Percentiles rank a stretch among this genome's conserved stretches.
Conservation (phyloP, 768 basidiomycete genomes). For the Cantharellus cinnabarinus region DNA sequence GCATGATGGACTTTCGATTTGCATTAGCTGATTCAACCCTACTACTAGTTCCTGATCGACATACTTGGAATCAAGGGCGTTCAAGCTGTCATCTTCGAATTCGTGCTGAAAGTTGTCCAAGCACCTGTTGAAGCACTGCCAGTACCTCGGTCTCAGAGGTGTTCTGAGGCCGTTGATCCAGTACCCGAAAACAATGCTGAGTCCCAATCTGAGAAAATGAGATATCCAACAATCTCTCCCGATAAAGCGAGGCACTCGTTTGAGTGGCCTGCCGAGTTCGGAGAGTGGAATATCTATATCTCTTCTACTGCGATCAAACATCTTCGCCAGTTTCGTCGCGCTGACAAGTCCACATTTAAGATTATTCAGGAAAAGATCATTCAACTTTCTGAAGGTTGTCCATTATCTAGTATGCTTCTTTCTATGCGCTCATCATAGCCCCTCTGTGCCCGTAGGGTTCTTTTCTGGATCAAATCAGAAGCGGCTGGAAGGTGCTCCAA, state of each 20-base stretch:
- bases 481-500: slow-evolving; percentile 23
- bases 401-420: not conserved
- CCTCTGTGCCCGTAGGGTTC: slow-evolving; percentile 22
- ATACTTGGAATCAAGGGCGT: no score
- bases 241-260: not conserved
- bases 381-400: not conserved
- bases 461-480: slow-evolving; percentile 55
- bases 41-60: no score
- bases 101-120: not conserved
- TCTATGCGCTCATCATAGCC: slow-evolving; percentile 19
- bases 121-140: not conserved
- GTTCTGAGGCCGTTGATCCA: not conserved
- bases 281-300: not conserved
- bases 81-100: not conserved
- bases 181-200: not conserved
- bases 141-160: not conserved
- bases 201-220: not conserved
- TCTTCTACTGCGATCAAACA: not conserved
- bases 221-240: not conserved
- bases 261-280: not conserved
- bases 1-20: no score
- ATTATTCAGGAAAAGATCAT: not conserved
- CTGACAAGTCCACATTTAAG: not conserved
- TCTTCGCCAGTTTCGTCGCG: not conserved
- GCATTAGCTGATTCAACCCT: no score